Conservation (phyloP, 768 basidiomycete species). For the Kockovaella imperatae region DNA sequence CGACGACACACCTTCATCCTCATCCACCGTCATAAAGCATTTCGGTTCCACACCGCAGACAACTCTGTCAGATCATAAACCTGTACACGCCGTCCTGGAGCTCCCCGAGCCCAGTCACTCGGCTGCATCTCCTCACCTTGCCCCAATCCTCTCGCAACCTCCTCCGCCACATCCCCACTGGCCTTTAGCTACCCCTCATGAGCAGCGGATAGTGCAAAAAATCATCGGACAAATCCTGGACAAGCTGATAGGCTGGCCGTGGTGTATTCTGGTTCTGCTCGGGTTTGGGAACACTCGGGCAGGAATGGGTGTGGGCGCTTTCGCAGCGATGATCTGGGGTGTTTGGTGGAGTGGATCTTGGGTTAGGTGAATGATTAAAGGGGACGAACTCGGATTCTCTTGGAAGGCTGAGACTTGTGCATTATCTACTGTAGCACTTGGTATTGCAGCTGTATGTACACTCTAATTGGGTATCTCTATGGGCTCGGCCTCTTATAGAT, state of each 20-base stretch:
- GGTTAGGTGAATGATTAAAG: too few species aligned
- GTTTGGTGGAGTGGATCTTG: constrained; percentile 36
- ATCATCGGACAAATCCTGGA: constrained; percentile 62
- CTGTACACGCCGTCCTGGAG: constrained; percentile 65
- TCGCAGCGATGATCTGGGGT: constrained; percentile 35
- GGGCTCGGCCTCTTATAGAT: too few species aligned
- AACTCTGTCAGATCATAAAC: constrained; percentile 91
- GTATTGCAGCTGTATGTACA: too few species aligned
- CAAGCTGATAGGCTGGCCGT: constrained; percentile 65
- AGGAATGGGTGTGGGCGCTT: constrained; percentile 29
- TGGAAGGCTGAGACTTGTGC: too few species aligned
- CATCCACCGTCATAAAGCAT: constrained; percentile 49
- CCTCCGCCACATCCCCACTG: constrained; percentile 22
- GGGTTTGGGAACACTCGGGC: constrained; percentile 60
- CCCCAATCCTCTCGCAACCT: constrained; percentile 47
- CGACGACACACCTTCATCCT: constrained; percentile 55
- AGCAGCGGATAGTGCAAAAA: constrained; percentile 32
- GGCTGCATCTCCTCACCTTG: constrained; percentile 34
- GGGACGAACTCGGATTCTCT: too few species aligned
- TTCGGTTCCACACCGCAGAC: constrained; percentile 47
- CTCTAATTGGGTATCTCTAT: too few species aligned
- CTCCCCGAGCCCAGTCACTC: constrained; percentile 47
- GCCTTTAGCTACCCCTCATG: constrained; percentile 16
- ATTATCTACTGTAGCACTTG: too few species aligned
- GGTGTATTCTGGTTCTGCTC: constrained; percentile 66